These are phyloP conservation scores for carrot (Daucus carota) DNA, from an alignment of 129 eudicot genomes.

Conservation along the genomic window DH1_v3.0 NC_030382.2:38285501-38286000, in stretches of 20 bases:
- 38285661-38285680: too few relatives aligned
- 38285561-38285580: slow-evolving; percentile 24
- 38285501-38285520: slow-evolving; percentile 21
- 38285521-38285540: slow-evolving; percentile 24
- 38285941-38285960: slow-evolving; percentile 16
- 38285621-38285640: background rate
- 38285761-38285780: slow-evolving; percentile 21
- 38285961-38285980: too few relatives aligned
- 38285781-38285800: slow-evolving; percentile 48
- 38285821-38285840: slow-evolving; percentile 11
- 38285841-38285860: slow-evolving; percentile 28
- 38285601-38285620: background rate
- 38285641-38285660: too few relatives aligned
- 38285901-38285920: slow-evolving; percentile 6
- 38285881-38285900: too few relatives aligned
- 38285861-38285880: slow-evolving; percentile 47
- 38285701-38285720: slow-evolving; percentile 43
- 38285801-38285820: slow-evolving; percentile 18
- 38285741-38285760: slow-evolving; percentile 31
- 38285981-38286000: too few relatives aligned
- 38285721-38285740: slow-evolving; percentile 43
- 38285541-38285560: slow-evolving; percentile 20
- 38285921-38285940: slow-evolving; percentile 42
- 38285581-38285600: slow-evolving; percentile 10
- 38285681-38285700: background rate